Percentiles rank a stretch among this genome's conserved stretches.
These are phyloP conservation scores for Sphagnurus paluster DNA, from an alignment of 1,284 basidiomycete genomes.

Conservation along the genomic window DNA sequence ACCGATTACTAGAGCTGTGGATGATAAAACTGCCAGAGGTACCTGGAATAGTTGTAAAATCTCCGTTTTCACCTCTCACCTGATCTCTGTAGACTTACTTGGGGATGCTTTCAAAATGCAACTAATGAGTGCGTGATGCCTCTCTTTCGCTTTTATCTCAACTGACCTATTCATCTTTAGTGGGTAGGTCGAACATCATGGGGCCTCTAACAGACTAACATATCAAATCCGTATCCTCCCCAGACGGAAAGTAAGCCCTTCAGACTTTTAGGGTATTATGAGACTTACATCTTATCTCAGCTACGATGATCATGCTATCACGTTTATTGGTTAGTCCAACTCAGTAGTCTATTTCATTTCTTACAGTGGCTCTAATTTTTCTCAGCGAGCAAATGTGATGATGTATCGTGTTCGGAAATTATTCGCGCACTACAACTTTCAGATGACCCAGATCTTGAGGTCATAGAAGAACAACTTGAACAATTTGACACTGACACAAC, in stretches of 20 bases:
- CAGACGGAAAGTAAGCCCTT: conserved; percentile 50
- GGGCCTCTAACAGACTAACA: no score
- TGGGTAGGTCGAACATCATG: conserved; percentile 32
- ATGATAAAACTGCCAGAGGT: conserved; percentile 55
- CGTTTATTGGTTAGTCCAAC: conserved; percentile 49
- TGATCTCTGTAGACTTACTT: conserved; percentile 43
- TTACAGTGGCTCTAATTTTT: background rate
- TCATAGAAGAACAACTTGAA: conserved; percentile 47
- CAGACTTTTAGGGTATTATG: background rate
- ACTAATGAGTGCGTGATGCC: conserved; percentile 51
- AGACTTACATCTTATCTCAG: conserved; percentile 26
- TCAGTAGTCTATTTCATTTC: background rate
- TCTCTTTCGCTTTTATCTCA: background rate
- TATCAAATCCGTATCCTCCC: conserved; percentile 1
- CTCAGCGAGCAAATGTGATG: conserved; percentile 61
- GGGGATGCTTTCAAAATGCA: conserved; percentile 64
- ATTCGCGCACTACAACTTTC: conserved; percentile 49
- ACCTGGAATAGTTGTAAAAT: conserved; percentile 7
- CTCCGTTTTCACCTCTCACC: background rate
- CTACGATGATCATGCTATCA: conserved; percentile 57
- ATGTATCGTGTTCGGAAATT: conserved; percentile 62
- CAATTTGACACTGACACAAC: conserved; percentile 36
- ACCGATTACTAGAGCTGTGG: conserved; percentile 23
- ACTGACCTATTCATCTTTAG: conserved; percentile 20
- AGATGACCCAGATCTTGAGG: conserved; percentile 51